Conservation (phyloP, 805 yeast genomes). For the Komagataella populi region DNA sequence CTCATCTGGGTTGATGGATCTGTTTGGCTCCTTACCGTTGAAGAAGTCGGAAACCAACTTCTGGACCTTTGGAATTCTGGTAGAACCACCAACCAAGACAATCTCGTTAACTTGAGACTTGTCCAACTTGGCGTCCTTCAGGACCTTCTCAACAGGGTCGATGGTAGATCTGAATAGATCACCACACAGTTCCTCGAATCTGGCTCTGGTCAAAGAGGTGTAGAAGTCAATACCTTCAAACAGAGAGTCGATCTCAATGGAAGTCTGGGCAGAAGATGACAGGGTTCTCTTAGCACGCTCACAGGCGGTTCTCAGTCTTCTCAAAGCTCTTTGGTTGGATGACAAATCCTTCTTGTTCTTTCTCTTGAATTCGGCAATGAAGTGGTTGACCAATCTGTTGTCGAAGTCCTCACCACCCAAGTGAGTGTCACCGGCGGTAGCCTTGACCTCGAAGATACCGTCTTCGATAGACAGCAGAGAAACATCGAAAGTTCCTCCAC, state of each 20-base stretch:
- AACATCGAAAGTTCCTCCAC: conserved; percentile 81
- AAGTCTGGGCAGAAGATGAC: conserved; percentile 90
- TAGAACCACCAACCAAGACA: conserved; percentile 95
- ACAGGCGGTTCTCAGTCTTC: conserved; percentile 98
- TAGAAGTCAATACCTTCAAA: conserved; percentile 94
- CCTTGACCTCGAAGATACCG: conserved; percentile 70
- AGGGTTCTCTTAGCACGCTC: conserved; percentile 99
- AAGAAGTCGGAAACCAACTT: conserved; percentile 91
- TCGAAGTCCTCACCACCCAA: conserved; percentile 84
- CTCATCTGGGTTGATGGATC: conserved; percentile 95
- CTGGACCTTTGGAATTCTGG: conserved; percentile 96
- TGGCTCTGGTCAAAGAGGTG: conserved; percentile 92
- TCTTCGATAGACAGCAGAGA: conserved; percentile 67
- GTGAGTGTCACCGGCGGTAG: conserved; percentile 78
- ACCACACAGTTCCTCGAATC: conserved; percentile 94
- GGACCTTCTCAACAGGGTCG: conserved; percentile 91
- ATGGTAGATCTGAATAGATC: conserved; percentile 87
- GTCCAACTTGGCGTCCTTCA: conserved; percentile 82
- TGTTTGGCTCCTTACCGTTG: conserved; percentile 95
- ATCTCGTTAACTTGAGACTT: conserved; percentile 85
- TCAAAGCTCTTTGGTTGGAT: conserved; percentile 88
- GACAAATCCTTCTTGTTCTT: conserved; percentile 93
- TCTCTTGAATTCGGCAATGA: conserved; percentile 92
- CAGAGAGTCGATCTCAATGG: conserved; percentile 89
- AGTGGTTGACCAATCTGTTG: conserved; percentile 72